Evolutionary conservation across 768 basidiomycete genomes (phyloP).

Genomic region (Coprinopsis sp.): DNA sequence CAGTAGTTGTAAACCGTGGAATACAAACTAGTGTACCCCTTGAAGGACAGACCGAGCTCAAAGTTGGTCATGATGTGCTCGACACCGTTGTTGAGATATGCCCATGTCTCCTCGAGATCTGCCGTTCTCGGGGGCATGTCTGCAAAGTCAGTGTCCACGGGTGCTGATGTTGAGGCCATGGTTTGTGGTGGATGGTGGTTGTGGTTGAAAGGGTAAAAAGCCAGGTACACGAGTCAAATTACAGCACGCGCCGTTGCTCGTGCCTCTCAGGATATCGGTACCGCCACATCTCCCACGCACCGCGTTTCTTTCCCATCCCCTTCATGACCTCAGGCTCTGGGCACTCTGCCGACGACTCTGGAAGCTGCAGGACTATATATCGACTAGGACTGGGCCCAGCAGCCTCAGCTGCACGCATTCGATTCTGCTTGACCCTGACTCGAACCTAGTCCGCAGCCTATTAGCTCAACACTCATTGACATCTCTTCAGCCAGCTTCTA

Average conservation of each 20-base stretch:
- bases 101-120: constrained; percentile 85
- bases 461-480: too few species aligned
- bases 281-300: constrained; percentile 13
- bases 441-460: too few species aligned
- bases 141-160: constrained; percentile 28
- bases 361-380: too few species aligned
- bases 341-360: too few species aligned
- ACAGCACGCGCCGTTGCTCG: constrained; percentile 10
- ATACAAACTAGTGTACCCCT: constrained; percentile 75
- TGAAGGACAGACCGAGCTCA: constrained; percentile 70
- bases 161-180: constrained; percentile 25
- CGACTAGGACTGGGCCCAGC: too few species aligned
- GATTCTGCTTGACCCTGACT: too few species aligned
- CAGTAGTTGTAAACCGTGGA: constrained; percentile 99
- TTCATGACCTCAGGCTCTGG: not conserved
- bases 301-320: constrained; percentile 4
- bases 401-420: too few species aligned
- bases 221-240: constrained; percentile 8
- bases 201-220: constrained; percentile 4
- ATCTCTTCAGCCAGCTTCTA: too few species aligned
- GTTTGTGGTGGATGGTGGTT: constrained; percentile 25
- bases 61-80: constrained; percentile 92
- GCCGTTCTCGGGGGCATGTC: constrained; percentile 62
- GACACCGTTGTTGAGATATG: constrained; percentile 75
- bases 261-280: constrained; percentile 6